phyloP scores from a whole-genome alignment of 306 rosid species.

The Vicia villosa region DNA sequence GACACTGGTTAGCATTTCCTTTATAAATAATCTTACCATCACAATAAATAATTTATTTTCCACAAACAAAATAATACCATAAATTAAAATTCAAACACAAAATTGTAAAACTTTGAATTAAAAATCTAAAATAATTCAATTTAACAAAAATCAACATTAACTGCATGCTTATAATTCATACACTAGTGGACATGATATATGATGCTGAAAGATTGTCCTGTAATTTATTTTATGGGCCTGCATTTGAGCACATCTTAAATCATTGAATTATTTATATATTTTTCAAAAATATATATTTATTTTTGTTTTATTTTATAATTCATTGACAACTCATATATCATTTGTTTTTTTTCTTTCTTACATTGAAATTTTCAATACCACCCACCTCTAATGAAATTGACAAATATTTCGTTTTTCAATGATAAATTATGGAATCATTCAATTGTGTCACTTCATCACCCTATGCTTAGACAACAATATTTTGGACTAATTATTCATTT shows the following conservation, averaged over 20 bases:
- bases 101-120: too few relatives aligned
- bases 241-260: conserved; percentile 38
- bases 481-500: conserved; percentile 27
- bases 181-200: conserved; percentile 42
- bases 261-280: conserved; percentile 27
- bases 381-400: conserved; percentile 40
- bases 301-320: neutral
- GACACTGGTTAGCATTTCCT: too few relatives aligned
- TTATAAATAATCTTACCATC: too few relatives aligned
- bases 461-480: conserved; percentile 21
- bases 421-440: conserved; percentile 36
- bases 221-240: conserved; percentile 46
- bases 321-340: conserved; percentile 33
- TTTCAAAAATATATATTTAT: neutral
- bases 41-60: too few relatives aligned
- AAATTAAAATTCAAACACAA: too few relatives aligned
- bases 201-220: conserved; percentile 39
- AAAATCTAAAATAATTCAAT: too few relatives aligned
- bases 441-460: conserved; percentile 34
- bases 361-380: conserved; percentile 35
- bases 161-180: conserved; percentile 30
- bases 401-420: conserved; percentile 25
- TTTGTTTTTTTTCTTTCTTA: neutral
- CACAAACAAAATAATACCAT: too few relatives aligned
- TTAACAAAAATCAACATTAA: neutral